Base-by-base conservation (phyloP, 2,329 filamentous ascomycete species). In the Fusarium staphyleae region DNA sequence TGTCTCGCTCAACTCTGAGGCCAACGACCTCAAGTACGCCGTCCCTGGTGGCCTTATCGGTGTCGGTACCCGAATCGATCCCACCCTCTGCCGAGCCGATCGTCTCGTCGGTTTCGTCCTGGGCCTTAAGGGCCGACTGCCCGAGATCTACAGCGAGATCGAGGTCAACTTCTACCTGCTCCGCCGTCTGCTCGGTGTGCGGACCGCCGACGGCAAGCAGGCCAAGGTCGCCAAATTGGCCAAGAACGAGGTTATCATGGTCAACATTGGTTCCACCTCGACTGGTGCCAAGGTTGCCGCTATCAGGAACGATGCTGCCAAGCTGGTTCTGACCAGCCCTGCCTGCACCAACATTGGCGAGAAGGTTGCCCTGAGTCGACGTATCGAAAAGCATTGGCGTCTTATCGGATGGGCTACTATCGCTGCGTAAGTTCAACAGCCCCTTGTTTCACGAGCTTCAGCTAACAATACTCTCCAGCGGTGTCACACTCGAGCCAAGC, bases 151-250 rank as follows among this genome's bases (percentile, higher is more conserved):
- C 82, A 95, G 89, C 67, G 95, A 99, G 78, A 89, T 99, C 57
- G 95, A 99, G 79, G 93, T 97, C 77, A 98, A 98, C 85, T 99
- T 98, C 83, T 99, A 98, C 84, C 84, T 99, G 57, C 88, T 99
- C 60, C 90, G 93, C 69, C 86, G 95, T 69, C 83, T 99, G 59
- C 86, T 99, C 51, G 95, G 95, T 86, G 95, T 99, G 70, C 93
- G 96, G 80, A 96, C 95, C 39, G 92, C 93, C 60, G 95, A 99
- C 67, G 95, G 95, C 74, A 99, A 99, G 83, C 95, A 98, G 79
- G 93, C 93, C 71, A 99, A 99, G 88, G 95, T 99, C 65, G 92
- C 93, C 69, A 99, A 99, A 82, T 83, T 99, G 63, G 83, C 92
- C 52, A 99, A 98, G 87, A 97, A 96, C 78, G 95, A 99, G 77